Evolutionary conservation across 2,329 filamentous ascomycete species (phyloP).

Genomic region (Epicoccum nigrum): DNA sequence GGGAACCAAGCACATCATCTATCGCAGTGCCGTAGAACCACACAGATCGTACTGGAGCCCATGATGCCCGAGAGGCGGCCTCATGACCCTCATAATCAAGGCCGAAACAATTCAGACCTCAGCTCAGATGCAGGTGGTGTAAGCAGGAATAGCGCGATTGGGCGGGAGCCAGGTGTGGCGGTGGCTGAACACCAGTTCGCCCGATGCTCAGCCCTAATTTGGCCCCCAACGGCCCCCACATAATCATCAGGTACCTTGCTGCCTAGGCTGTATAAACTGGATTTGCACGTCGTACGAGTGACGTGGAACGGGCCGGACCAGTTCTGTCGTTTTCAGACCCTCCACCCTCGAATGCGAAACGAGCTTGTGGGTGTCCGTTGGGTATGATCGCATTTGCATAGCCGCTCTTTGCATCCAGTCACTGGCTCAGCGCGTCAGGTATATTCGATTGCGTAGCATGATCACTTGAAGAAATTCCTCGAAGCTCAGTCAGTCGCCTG

Average conservation of each 20-base stretch:
- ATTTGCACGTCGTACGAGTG: neutral
- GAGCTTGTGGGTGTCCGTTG: constrained; percentile 15
- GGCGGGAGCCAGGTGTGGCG: constrained; percentile 13
- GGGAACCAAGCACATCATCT: neutral
- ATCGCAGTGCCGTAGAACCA: neutral
- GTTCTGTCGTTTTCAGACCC: neutral
- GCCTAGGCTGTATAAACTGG: constrained; percentile 6
- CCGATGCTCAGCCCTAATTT: constrained; percentile 23
- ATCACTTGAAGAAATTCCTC: neutral
- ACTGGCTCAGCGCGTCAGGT: constrained; percentile 3
- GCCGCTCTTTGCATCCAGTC: constrained; percentile 12
- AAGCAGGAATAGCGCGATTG: constrained; percentile 21
- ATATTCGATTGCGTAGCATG: constrained; percentile 7
- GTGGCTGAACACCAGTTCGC: constrained; percentile 17
- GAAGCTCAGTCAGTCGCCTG: too few species aligned
- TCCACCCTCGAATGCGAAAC: neutral
- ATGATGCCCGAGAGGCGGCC: constrained; percentile 8
- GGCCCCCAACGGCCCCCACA: constrained; percentile 24
- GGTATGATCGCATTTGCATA: constrained; percentile 14
- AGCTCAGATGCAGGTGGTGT: constrained; percentile 20
- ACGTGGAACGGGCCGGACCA: constrained; percentile 4
- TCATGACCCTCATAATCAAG: constrained; percentile 18
- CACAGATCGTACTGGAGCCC: neutral
- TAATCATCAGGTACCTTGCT: constrained; percentile 12
- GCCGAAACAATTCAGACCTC: constrained; percentile 18